Evolutionary conservation across 306 rosid species (phyloP).

Genomic region (Corylus americana): DNA sequence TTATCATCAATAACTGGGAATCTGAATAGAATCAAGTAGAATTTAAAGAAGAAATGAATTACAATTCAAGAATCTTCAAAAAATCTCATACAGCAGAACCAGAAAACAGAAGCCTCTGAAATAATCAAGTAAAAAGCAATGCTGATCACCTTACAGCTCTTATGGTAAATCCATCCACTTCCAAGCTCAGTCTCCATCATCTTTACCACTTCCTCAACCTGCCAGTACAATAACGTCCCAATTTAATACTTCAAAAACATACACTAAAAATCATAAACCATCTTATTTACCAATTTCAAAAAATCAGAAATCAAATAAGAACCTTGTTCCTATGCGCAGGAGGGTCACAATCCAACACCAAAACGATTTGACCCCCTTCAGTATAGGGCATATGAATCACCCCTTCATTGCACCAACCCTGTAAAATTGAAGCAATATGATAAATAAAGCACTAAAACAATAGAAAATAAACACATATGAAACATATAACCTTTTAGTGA

Average conservation of each 20-base stretch:
- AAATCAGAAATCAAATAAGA: background rate
- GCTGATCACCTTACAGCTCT: slow-evolving; percentile 59
- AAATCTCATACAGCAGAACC: background rate
- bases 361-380: slow-evolving; percentile 45
- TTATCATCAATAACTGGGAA: background rate
- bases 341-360: slow-evolving; percentile 60
- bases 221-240: slow-evolving; percentile 2
- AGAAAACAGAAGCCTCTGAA: background rate
- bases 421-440: slow-evolving; percentile 14
- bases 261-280: background rate
- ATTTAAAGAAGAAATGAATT: background rate
- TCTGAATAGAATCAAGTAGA: slow-evolving; percentile 1
- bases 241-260: background rate
- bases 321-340: slow-evolving; percentile 67
- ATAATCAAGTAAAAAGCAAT: slow-evolving; percentile 8
- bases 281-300: background rate
- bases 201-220: slow-evolving; percentile 68
- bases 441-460: slow-evolving; percentile 12
- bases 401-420: slow-evolving; percentile 77
- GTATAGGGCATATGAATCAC: slow-evolving; percentile 27
- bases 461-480: background rate
- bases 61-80: background rate
- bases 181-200: slow-evolving; percentile 86
- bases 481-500: no score
- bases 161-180: slow-evolving; percentile 64